Base-by-base conservation (phyloP, 2,329 filamentous ascomycete genomes). In the Herpotrichia juniperi region DNA sequence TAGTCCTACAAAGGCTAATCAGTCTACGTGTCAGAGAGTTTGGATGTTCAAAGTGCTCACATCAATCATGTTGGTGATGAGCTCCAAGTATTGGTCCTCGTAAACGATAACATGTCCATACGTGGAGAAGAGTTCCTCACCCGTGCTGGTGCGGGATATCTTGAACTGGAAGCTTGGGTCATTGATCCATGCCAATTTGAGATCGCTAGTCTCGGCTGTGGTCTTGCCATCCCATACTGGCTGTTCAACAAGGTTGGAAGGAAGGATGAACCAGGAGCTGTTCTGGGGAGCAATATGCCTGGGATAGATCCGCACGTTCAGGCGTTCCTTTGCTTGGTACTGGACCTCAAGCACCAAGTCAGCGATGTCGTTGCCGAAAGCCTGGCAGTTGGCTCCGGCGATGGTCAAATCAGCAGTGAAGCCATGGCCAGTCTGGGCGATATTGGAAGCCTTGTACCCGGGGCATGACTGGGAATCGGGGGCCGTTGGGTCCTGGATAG, bases 1-100 rank as follows among this genome's bases (percentile, higher is more conserved):
- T n/a, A n/a, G n/a, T n/a, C n/a, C n/a, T n/a, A n/a, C n/a, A n/a
- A n/a, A 59, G 89, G 83, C 2, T 83, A 78, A 58, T 90, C 87
- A 1, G 83, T 85, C 65, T 90, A 87, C 73, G 91, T 88, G 32
- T 89, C 89, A 1, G 92, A 79, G 1, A 89, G 89, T 64, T 92
- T 92, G 3, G 46, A 58, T 87, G 8, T 91, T 78, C 53, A 78
- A 80, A 1, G 88, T 90, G 46, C 87, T 80, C 50, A 92, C 77
- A 17, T 85, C 83, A 19, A 57, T 49, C 59, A 62, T 62, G 14
- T 57, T 57, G 1, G 58, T 62, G 21, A 62, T 50, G 1, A 62
- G 48, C 26, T 62, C 59, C 2, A 93, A 70, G 61, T 90, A 92
- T 69, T 92, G 88, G 6, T 83, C 84, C 73, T 92, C 86, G 59